phyloP scores from a whole-genome alignment of 1,284 basidiomycete species.

The Salmacisia buchloeana region DNA sequence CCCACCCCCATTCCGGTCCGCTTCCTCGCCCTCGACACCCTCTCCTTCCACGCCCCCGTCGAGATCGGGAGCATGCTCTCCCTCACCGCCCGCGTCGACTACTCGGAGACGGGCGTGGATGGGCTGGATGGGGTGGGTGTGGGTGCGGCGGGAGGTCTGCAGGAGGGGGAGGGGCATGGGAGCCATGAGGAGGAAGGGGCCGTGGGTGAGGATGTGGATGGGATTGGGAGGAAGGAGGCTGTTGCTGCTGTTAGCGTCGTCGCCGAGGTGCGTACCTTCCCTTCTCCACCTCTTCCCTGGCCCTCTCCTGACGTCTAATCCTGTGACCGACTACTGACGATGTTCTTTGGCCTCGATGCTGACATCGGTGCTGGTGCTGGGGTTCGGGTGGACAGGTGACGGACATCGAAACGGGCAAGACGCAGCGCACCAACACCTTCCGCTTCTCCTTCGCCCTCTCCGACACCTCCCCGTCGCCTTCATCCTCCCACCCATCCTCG shows the following conservation, averaged over 20 bases:
- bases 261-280: slow-evolving; percentile 20
- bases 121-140: slow-evolving; percentile 9
- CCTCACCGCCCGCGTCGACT: slow-evolving; percentile 36
- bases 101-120: slow-evolving; percentile 21
- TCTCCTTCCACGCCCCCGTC: slow-evolving; percentile 41
- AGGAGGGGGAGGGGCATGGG: slow-evolving; percentile 7
- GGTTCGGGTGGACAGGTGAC: no score
- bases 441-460: slow-evolving; percentile 40
- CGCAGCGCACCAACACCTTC: slow-evolving; percentile 37
- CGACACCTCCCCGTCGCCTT: no score
- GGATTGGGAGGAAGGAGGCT: slow-evolving; percentile 5
- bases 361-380: background rate
- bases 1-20: slow-evolving; percentile 29
- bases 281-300: background rate
- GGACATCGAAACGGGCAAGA: slow-evolving; percentile 29
- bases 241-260: slow-evolving; percentile 34
- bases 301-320: background rate
- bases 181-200: background rate
- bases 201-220: background rate
- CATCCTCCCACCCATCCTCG: no score
- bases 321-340: no score
- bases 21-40: slow-evolving; percentile 49
- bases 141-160: no score
- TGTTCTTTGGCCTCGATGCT: background rate
- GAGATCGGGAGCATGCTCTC: slow-evolving; percentile 41